Conservation (phyloP, 306 rosid genomes). For the Glycine soja region DNA sequence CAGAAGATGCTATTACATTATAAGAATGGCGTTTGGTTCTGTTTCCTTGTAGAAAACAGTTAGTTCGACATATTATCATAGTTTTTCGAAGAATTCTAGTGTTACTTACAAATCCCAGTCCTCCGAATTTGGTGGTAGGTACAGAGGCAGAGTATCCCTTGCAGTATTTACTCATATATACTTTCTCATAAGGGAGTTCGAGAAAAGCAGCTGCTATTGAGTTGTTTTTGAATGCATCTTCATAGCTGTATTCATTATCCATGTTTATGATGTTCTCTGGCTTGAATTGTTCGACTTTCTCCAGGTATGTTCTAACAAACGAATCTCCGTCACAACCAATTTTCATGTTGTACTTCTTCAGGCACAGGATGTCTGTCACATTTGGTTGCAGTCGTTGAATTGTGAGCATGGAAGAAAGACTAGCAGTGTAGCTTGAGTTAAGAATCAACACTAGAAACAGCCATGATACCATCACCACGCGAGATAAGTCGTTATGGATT, state of each 20-base stretch:
- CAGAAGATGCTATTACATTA: background rate
- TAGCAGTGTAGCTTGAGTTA: constrained; percentile 75
- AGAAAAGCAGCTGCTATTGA: constrained; percentile 71
- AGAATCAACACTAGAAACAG: constrained; percentile 64
- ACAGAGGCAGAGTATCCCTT: constrained; percentile 49
- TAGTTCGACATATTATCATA: background rate
- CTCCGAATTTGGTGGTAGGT: constrained; percentile 66
- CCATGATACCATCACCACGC: constrained; percentile 65
- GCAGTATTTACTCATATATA: constrained; percentile 59
- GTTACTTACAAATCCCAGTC: constrained; percentile 76
- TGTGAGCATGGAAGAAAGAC: constrained; percentile 76
- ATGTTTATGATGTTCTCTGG: constrained; percentile 42
- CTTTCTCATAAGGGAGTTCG: constrained; percentile 72
- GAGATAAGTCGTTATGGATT: constrained; percentile 55
- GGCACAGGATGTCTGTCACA: constrained; percentile 53
- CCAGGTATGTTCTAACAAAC: constrained; percentile 58
- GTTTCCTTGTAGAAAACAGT: background rate
- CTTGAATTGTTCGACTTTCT: constrained; percentile 48
- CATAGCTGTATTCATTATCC: constrained; percentile 39
- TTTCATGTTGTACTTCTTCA: constrained; percentile 49
- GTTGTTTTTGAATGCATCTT: constrained; percentile 31
- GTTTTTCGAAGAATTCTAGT: background rate
- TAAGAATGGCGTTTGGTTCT: background rate
- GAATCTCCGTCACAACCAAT: constrained; percentile 70
- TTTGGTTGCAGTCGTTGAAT: constrained; percentile 53